Evolutionary conservation across 306 rosid species (phyloP).

Genomic region (Quercus gilva): DNA sequence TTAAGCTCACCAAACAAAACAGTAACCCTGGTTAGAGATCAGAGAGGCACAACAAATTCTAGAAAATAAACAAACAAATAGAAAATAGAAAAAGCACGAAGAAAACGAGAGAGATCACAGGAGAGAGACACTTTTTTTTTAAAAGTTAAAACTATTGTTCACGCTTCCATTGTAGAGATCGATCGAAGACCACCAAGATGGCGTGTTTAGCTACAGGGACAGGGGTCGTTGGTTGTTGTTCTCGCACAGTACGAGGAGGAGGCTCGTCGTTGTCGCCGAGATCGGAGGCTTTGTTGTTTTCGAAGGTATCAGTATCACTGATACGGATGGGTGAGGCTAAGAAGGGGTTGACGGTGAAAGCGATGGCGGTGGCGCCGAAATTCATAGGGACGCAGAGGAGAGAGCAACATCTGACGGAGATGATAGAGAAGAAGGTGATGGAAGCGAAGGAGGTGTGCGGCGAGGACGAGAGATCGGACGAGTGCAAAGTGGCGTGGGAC

Average conservation of each 20-base stretch:
- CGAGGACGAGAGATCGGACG: slow-evolving; percentile 31
- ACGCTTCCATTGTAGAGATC: no score
- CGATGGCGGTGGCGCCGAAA: slow-evolving; percentile 26
- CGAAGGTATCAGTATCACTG: neutral
- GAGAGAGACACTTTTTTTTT: no score
- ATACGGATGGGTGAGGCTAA: neutral
- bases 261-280: neutral
- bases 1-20: neutral
- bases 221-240: neutral
- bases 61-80: neutral
- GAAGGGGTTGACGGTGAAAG: neutral
- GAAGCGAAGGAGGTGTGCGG: slow-evolving; percentile 41
- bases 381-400: slow-evolving; percentile 43
- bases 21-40: neutral
- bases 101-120: no score
- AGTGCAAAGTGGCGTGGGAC: slow-evolving; percentile 53
- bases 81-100: neutral
- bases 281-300: neutral
- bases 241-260: neutral
- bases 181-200: neutral
- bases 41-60: neutral
- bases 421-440: slow-evolving; percentile 46
- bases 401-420: slow-evolving; percentile 36
- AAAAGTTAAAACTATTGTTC: no score
- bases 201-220: neutral